These are phyloP conservation scores for Alternaria dauci DNA, from an alignment of 2,329 filamentous ascomycete genomes.

Conservation along the genomic window DNA sequence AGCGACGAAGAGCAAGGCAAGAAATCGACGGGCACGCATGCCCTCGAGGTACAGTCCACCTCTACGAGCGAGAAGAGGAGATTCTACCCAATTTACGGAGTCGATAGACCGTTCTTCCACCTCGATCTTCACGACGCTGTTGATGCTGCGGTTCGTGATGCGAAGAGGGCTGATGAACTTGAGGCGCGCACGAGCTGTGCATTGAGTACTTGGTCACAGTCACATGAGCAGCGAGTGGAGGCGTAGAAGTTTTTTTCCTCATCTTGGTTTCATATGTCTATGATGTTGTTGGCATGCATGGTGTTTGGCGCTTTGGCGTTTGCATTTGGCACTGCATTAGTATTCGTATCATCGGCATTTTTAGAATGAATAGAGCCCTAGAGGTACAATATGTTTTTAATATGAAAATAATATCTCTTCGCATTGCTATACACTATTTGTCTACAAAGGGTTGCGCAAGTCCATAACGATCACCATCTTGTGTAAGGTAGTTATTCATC, in stretches of 20 bases:
- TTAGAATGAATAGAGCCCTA: too few species aligned
- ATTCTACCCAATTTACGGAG: slow-evolving; percentile 26
- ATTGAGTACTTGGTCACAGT: neutral
- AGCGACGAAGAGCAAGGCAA: slow-evolving; percentile 22
- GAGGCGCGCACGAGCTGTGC: slow-evolving; percentile 4
- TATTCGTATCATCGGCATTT: neutral
- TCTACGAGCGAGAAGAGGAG: neutral
- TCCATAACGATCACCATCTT: too few species aligned
- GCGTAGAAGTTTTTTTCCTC: neutral
- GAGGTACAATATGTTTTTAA: too few species aligned
- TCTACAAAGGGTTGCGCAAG: too few species aligned
- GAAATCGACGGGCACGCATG: neutral
- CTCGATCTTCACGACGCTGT: slow-evolving; percentile 42
- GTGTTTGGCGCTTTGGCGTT: neutral
- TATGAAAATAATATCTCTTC: too few species aligned
- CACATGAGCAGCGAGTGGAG: neutral
- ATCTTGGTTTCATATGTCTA: neutral
- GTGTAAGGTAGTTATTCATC: too few species aligned
- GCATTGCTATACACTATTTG: too few species aligned
- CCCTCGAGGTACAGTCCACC: neutral
- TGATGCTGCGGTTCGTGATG: slow-evolving; percentile 36
- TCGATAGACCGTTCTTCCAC: slow-evolving; percentile 42
- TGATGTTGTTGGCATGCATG: neutral
- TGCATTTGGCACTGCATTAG: neutral
- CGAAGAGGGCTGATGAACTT: slow-evolving; percentile 24